These are phyloP conservation scores for Holtermannia corniformis DNA, from an alignment of 768 basidiomycete species.

Conservation along the genomic window DNA sequence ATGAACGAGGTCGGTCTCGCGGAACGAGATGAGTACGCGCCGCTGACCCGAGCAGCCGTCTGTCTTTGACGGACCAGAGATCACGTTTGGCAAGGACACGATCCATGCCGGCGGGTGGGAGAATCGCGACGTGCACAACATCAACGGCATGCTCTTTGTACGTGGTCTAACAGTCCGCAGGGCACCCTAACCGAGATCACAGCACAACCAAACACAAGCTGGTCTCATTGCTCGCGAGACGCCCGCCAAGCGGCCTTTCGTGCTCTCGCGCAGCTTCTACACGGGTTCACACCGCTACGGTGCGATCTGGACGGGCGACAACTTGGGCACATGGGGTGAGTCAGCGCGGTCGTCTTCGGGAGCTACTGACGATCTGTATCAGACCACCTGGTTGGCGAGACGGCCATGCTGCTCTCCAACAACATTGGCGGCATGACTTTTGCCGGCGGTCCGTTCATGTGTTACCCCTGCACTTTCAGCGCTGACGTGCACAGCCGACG, in stretches of 20 bases:
- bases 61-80: constrained; percentile 98
- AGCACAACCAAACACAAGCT: constrained; percentile 77
- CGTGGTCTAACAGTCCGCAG: constrained; percentile 12
- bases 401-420: constrained; percentile 86
- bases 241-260: constrained; percentile 77
- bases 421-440: constrained; percentile 86
- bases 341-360: not conserved
- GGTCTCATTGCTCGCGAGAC: constrained; percentile 67
- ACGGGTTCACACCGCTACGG: constrained; percentile 92
- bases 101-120: constrained; percentile 95
- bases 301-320: constrained; percentile 99
- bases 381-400: constrained; percentile 85
- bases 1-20: constrained; percentile 78
- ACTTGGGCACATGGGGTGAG: constrained; percentile 75
- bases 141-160: constrained; percentile 83
- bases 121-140: constrained; percentile 92
- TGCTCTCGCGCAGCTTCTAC: constrained; percentile 88
- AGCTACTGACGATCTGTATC: not conserved
- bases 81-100: constrained; percentile 64
- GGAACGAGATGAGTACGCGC: not conserved
- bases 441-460: constrained; percentile 61
- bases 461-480: not conserved
- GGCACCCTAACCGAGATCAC: not conserved
- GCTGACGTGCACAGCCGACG: constrained; percentile 58
- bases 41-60: constrained; percentile 55